These are phyloP conservation scores for Chaetomidium leptoderma DNA, from an alignment of 495 filamentous ascomycete species.

Conservation along the genomic window DNA sequence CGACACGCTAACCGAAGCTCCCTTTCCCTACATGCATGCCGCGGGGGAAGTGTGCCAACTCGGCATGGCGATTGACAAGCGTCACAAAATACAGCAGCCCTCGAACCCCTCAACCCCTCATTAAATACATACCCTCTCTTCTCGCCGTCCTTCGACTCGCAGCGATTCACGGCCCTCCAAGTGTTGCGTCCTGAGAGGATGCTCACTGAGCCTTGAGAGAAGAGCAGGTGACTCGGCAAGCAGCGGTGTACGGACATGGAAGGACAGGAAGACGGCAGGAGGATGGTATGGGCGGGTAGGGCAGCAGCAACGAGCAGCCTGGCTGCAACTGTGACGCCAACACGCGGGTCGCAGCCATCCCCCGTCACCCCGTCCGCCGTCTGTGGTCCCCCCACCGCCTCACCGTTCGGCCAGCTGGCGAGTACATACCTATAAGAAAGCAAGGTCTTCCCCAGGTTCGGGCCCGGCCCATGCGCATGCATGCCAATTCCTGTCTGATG, in stretches of 20 bases:
- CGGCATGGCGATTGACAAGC: background rate
- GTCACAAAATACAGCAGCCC: background rate
- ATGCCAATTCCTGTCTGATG: slow-evolving; percentile 14
- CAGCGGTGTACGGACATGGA: slow-evolving; percentile 19
- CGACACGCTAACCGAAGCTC: background rate
- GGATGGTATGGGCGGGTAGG: background rate
- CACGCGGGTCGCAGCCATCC: slow-evolving; percentile 15
- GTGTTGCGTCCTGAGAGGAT: slow-evolving; percentile 2
- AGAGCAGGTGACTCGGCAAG: slow-evolving; percentile 11
- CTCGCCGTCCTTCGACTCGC: background rate
- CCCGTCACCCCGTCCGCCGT: too few species aligned
- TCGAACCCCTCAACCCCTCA: background rate
- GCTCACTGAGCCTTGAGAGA: background rate
- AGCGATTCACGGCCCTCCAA: background rate
- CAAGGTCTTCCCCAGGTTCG: slow-evolving; percentile 26
- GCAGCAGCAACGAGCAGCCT: background rate
- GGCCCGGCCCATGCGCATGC: slow-evolving; percentile 21
- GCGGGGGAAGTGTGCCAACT: background rate
- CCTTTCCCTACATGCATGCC: slow-evolving; percentile 11
- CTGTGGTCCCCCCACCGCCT: slow-evolving; percentile 11
- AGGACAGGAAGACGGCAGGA: slow-evolving; percentile 3
- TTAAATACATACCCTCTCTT: background rate
- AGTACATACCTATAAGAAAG: slow-evolving; percentile 6
- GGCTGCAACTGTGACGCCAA: slow-evolving; percentile 18
- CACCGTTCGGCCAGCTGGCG: background rate